Conservation (phyloP, 345 rosid genomes). For the Hibiscus syriacus region DNA sequence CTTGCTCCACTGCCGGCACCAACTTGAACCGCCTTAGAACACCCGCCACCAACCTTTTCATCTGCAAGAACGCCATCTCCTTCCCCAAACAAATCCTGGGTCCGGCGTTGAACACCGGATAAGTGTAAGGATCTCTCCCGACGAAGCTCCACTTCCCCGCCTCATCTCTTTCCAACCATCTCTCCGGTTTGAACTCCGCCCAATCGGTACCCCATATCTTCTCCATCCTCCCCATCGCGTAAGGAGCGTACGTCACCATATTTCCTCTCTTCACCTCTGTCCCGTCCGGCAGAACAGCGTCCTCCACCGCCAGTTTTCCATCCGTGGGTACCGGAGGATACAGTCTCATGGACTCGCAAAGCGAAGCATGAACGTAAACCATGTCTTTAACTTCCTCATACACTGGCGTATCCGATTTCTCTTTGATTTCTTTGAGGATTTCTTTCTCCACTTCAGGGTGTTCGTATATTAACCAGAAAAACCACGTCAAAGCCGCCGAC, state of each 20-base stretch:
- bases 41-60: constrained; percentile 38
- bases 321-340: constrained; percentile 52
- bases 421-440: constrained; percentile 32
- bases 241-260: constrained; percentile 31
- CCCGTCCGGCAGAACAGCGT: constrained; percentile 41
- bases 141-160: constrained; percentile 32
- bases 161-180: constrained; percentile 34
- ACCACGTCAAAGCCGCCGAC: constrained; percentile 54
- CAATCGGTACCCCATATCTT: constrained; percentile 43
- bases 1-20: constrained; percentile 32
- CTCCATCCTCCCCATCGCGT: constrained; percentile 41
- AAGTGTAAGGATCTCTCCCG: constrained; percentile 28
- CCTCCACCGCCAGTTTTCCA: constrained; percentile 23
- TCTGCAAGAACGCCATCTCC: constrained; percentile 40
- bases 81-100: constrained; percentile 48
- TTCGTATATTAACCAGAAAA: constrained; percentile 36
- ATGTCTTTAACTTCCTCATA: constrained; percentile 39
- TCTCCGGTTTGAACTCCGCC: constrained; percentile 39
- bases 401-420: constrained; percentile 10
- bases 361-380: constrained; percentile 49
- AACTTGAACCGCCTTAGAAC: constrained; percentile 37
- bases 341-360: constrained; percentile 49
- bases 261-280: constrained; percentile 37
- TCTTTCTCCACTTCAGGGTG: constrained; percentile 26
- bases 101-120: constrained; percentile 37